Evolutionary conservation across 805 yeast species (phyloP).

Genomic region (Wickerhamiella nectarea): DNA sequence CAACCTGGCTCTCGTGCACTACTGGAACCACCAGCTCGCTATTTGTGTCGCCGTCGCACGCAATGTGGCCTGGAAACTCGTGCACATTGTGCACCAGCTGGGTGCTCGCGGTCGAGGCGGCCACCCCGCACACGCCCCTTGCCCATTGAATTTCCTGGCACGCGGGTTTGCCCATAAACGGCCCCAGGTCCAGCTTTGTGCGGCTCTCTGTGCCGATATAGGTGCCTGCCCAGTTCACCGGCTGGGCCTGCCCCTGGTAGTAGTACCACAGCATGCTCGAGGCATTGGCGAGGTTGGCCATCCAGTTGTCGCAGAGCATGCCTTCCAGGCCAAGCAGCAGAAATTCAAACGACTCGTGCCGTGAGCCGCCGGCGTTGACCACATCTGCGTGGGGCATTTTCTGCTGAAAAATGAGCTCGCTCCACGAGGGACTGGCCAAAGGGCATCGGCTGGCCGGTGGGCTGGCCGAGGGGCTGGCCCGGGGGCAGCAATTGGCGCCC

Average conservation of each 20-base stretch:
- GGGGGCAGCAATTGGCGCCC: neutral
- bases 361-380: slow-evolving; percentile 25
- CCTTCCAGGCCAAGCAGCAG: slow-evolving; percentile 53
- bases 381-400: slow-evolving; percentile 53
- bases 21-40: slow-evolving; percentile 92
- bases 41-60: slow-evolving; percentile 90
- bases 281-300: slow-evolving; percentile 75
- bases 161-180: slow-evolving; percentile 94
- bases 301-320: slow-evolving; percentile 64
- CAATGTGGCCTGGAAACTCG: slow-evolving; percentile 81
- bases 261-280: slow-evolving; percentile 83
- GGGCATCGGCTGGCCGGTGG: no score
- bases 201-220: slow-evolving; percentile 39
- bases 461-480: no score
- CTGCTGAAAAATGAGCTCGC: no score
- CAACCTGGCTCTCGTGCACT: slow-evolving; percentile 28
- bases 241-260: slow-evolving; percentile 35
- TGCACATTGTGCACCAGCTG: slow-evolving; percentile 72
- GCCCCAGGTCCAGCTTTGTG: slow-evolving; percentile 58
- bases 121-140: slow-evolving; percentile 83
- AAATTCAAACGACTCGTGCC: slow-evolving; percentile 41
- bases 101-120: slow-evolving; percentile 45
- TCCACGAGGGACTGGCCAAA: no score
- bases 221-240: slow-evolving; percentile 90
- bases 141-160: slow-evolving; percentile 74